Evolutionary conservation across 768 basidiomycete genomes (phyloP).

Genomic region (Podaxis sp.): DNA sequence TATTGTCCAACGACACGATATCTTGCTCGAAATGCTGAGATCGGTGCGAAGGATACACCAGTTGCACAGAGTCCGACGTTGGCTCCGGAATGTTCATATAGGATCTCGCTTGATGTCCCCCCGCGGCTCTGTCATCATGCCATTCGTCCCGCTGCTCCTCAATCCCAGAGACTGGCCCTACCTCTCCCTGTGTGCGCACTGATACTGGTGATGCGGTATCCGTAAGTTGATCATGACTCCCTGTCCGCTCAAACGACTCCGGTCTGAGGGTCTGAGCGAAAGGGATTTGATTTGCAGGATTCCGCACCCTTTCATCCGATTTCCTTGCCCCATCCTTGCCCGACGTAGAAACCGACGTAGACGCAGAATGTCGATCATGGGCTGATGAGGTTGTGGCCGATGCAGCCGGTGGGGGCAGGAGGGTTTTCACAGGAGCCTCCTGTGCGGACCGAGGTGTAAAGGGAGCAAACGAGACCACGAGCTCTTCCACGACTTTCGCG

Average conservation of each 20-base stretch:
- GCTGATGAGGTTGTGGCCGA: conserved; percentile 5
- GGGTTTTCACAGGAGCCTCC: conserved; percentile 19
- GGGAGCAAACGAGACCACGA: conserved; percentile 25
- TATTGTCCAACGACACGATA: background rate
- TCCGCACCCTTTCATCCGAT: background rate
- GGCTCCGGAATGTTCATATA: background rate
- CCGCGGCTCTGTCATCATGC: background rate
- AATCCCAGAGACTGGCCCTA: background rate
- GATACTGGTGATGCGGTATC: conserved; percentile 2
- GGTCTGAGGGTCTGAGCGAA: conserved; percentile 7
- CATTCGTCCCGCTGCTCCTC: conserved; percentile 2
- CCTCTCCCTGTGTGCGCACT: background rate
- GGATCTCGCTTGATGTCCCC: background rate
- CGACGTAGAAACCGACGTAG: background rate
- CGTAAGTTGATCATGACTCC: conserved; percentile 9
- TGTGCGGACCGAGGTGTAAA: conserved; percentile 25
- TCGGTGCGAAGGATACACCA: conserved; percentile 3
- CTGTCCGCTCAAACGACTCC: conserved; percentile 3
- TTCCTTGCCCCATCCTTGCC: background rate
- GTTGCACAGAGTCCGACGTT: background rate
- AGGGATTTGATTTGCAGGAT: background rate
- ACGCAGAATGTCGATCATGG: conserved; percentile 2
- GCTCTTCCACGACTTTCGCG: conserved; percentile 23
- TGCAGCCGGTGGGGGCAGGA: conserved; percentile 20
- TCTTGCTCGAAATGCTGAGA: background rate